Evolutionary conservation across 2,329 filamentous ascomycete genomes (phyloP), one percentile per base, ranked within the genome.

Genomic region (Fusarium sp.): DNA sequence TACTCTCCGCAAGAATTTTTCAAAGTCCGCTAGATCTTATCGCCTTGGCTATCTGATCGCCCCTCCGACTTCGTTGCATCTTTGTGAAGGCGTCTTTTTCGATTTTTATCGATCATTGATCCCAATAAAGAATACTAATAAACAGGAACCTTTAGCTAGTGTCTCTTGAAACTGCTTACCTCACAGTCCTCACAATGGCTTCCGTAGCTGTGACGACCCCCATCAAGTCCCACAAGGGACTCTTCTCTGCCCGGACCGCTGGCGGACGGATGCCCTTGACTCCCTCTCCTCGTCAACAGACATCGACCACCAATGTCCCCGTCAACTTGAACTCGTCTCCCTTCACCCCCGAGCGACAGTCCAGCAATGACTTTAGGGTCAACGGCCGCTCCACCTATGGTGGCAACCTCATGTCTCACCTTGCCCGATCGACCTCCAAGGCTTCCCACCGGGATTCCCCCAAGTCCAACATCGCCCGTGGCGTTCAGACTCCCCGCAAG

Each of bases 261-360:
- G 95, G 96, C 86, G 95, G 95, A 83, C 94, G 97, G 73, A 95
- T 97, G 89, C 95, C 97, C 78, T 87, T 99, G 82, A 98, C 96
- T 5, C 96, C 97, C 35, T 98, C 96, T 67, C 97, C 97, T 68
- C 91, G 92, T 77, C 91, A 92, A 76, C 90, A 92, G 75, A 87
- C 87, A 37, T 84, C 87, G 35, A 84, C 86, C 56, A 84, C 86
- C 50, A 87, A 85, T 45, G 81, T 86, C 64, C 84, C 88, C 14
- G 75, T 85, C 75, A 89, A 88, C 80, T 81, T 89, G 68, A 88
- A 90, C 82, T 91, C 91, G 14, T 95, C 93, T n/a, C 94, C 94
- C 1, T 95, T 92, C 82, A 95, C 93, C 2, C 94, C 95, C 45
- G 93, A 89, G 85, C 90, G 82, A 82, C 89, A 84, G 80, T 80